These are phyloP conservation scores for Aureobasidium sp. DNA, from an alignment of 2,329 filamentous ascomycete genomes.

Conservation along the genomic window DNA sequence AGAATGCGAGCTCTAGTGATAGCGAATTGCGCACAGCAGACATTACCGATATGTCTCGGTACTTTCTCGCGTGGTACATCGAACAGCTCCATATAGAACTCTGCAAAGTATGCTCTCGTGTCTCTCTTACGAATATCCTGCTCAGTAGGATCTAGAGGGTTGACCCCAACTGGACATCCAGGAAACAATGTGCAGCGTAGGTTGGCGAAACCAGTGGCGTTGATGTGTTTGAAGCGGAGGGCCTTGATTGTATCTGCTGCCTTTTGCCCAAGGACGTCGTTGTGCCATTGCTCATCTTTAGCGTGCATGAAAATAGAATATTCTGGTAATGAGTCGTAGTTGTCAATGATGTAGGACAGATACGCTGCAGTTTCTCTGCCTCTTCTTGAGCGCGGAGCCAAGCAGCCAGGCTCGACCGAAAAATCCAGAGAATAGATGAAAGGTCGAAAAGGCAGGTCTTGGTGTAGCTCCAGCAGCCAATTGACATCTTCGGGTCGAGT, in stretches of 20 bases:
- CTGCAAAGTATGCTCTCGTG: not conserved
- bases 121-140: not conserved
- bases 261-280: not conserved
- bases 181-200: not conserved
- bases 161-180: not conserved
- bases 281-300: not conserved
- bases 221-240: conserved; percentile 2
- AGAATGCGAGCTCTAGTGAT: not conserved
- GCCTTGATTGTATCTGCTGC: not conserved
- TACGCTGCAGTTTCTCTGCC: not conserved
- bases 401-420: not conserved
- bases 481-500: not conserved
- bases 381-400: not conserved
- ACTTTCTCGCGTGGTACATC: not conserved
- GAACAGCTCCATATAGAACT: not conserved
- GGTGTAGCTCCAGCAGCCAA: not conserved
- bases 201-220: not conserved
- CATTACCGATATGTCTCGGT: not conserved
- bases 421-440: not conserved
- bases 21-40: conserved; percentile 1
- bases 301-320: not conserved
- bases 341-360: not conserved
- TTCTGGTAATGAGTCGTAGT: not conserved
- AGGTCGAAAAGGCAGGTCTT: not conserved
- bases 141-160: not conserved